phyloP scores from a whole-genome alignment of 495 filamentous ascomycete genomes.

The Aspergillus bertholletiae region DNA sequence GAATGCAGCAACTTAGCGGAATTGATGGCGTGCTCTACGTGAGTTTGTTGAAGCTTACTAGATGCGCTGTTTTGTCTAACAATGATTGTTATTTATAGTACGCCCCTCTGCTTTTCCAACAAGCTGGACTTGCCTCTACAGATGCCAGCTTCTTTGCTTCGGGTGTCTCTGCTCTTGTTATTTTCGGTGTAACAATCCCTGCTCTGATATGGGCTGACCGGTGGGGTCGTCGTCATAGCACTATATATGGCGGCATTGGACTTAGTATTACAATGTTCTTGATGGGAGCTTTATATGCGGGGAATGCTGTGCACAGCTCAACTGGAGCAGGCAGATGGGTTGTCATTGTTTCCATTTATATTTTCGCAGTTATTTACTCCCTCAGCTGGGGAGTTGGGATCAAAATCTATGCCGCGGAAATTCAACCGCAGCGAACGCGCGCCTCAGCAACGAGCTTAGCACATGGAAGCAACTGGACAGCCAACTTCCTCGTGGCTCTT shows the following conservation, averaged over 20 bases:
- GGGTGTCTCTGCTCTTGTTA: constrained; percentile 50
- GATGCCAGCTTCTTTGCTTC: constrained; percentile 52
- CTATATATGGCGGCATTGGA: constrained; percentile 52
- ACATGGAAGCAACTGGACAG: constrained; percentile 48
- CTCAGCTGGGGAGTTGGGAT: constrained; percentile 53
- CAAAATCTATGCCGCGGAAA: constrained; percentile 53
- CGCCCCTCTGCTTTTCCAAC: constrained; percentile 49
- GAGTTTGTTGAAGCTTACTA: constrained; percentile 13
- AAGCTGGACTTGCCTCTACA: constrained; percentile 47
- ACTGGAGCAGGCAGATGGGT: constrained; percentile 51
- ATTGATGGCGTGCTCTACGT: constrained; percentile 52
- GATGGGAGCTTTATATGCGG: constrained; percentile 51
- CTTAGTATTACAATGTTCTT: constrained; percentile 44
- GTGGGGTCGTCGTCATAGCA: constrained; percentile 55
- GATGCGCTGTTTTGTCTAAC: background rate
- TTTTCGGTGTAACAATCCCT: constrained; percentile 47
- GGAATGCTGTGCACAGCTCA: constrained; percentile 38
- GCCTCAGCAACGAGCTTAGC: constrained; percentile 46
- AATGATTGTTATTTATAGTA: constrained; percentile 32
- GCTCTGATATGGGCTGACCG: constrained; percentile 53
- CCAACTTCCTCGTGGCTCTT: constrained; percentile 64
- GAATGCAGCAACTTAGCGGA: constrained; percentile 45
- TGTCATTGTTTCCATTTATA: constrained; percentile 35
- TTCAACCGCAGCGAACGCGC: constrained; percentile 51
- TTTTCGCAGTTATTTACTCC: constrained; percentile 39